These are phyloP conservation scores for Cicer cuneatum DNA, from an alignment of 306 rosid genomes.

Conservation along the genomic window DNA sequence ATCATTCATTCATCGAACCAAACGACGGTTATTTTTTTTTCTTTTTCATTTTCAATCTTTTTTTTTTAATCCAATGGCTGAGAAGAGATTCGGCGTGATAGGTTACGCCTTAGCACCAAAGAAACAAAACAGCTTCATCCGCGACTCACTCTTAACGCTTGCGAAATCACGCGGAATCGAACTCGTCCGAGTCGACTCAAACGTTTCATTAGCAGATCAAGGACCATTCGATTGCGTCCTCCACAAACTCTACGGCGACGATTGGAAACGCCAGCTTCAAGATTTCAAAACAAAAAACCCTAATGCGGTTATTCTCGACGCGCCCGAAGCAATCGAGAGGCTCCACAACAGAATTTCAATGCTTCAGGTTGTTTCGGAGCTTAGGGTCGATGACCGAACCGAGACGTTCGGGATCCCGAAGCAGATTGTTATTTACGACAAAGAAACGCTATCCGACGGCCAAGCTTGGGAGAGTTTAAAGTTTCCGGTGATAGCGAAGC, in stretches of 20 bases:
- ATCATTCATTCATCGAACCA: background rate
- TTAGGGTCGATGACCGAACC: constrained; percentile 52
- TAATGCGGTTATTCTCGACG: constrained; percentile 66
- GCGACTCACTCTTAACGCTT: constrained; percentile 61
- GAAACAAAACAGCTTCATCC: constrained; percentile 85
- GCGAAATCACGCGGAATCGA: constrained; percentile 75
- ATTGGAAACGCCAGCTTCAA: constrained; percentile 68
- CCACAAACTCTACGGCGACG: constrained; percentile 80
- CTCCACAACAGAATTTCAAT: constrained; percentile 91
- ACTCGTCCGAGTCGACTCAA: constrained; percentile 63
- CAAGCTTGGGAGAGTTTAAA: constrained; percentile 70
- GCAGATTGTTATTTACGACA: constrained; percentile 85
- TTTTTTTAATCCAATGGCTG: constrained; percentile 58
- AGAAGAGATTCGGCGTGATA: constrained; percentile 56
- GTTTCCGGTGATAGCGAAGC: constrained; percentile 88
- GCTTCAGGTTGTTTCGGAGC: constrained; percentile 92
- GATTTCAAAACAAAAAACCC: constrained; percentile 60
- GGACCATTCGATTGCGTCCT: constrained; percentile 84
- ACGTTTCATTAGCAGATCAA: constrained; percentile 61
- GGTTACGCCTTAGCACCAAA: constrained; percentile 87
- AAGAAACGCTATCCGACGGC: constrained; percentile 63
- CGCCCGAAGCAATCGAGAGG: constrained; percentile 78
- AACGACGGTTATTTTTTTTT: no score
- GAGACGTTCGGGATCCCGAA: constrained; percentile 89
- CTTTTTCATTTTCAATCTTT: no score